Conservation (phyloP, 2,329 filamentous ascomycete genomes). For the Talaromyces sp. region DNA sequence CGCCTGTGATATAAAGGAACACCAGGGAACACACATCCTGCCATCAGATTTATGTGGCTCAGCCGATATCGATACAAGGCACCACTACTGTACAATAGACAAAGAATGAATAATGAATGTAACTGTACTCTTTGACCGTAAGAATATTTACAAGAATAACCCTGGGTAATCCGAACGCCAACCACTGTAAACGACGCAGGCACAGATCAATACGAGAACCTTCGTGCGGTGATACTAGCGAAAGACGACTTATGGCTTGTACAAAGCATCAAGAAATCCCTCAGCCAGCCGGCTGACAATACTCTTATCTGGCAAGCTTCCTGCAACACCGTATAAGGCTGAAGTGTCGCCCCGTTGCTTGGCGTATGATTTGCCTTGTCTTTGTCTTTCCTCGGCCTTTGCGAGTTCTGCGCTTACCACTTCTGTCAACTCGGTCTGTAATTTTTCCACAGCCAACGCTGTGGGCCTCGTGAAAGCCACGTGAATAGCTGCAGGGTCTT, state of each 20-base stretch:
- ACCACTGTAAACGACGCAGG: conserved; percentile 10
- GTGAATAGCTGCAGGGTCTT: conserved; percentile 87
- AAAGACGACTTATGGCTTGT: conserved; percentile 59
- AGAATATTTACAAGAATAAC: conserved; percentile 16
- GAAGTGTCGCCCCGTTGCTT: conserved; percentile 66
- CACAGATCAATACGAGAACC: neutral
- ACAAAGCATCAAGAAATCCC: conserved; percentile 88
- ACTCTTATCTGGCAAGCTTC: conserved; percentile 91
- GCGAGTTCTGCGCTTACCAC: conserved; percentile 67
- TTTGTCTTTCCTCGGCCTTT: conserved; percentile 67
- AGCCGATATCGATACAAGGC: neutral
- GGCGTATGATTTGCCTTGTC: conserved; percentile 54
- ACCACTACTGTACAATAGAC: conserved; percentile 19
- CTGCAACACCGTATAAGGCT: conserved; percentile 90
- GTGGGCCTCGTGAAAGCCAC: conserved; percentile 89
- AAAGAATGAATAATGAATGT: conserved; percentile 17
- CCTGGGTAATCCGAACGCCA: conserved; percentile 3
- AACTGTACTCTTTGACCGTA: conserved; percentile 13
- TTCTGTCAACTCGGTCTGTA: conserved; percentile 65
- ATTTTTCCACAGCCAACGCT: conserved; percentile 71
- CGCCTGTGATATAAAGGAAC: neutral
- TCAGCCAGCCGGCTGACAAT: conserved; percentile 85
- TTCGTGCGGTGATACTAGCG: neutral
- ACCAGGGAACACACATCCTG: neutral
- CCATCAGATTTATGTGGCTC: neutral